These are phyloP conservation scores for Lepiota subincarnata DNA, from an alignment of 768 basidiomycete species.

Conservation along the genomic window DNA sequence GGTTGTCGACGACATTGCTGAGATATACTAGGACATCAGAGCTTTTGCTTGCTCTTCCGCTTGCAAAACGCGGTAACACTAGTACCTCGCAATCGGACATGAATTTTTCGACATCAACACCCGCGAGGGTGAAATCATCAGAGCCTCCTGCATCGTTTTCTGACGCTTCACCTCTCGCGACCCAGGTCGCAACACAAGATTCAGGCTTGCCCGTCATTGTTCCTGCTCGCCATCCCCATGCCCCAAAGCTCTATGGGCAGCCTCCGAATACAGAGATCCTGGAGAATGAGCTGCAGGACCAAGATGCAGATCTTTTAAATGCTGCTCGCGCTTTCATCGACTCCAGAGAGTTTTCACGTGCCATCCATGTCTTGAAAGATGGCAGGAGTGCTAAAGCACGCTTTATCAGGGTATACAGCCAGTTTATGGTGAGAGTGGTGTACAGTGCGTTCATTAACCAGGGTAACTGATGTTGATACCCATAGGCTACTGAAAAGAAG, in stretches of 20 bases:
- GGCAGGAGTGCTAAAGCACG: constrained; percentile 69
- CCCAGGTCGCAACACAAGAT: constrained; percentile 27
- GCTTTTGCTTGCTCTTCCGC: constrained; percentile 59
- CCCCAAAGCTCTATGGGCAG: constrained; percentile 27
- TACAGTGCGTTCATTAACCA: neutral
- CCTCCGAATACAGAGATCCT: constrained; percentile 29
- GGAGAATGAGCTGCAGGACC: constrained; percentile 46
- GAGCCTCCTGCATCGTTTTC: constrained; percentile 33
- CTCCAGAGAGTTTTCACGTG: constrained; percentile 73
- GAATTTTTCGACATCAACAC: constrained; percentile 58
- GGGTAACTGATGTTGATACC: neutral
- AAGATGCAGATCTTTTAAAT: constrained; percentile 70
- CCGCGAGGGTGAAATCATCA: constrained; percentile 44
- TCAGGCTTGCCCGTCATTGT: constrained; percentile 16
- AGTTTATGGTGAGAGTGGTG: constrained; percentile 68
- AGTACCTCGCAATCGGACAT: constrained; percentile 18
- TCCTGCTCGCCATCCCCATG: constrained; percentile 31
- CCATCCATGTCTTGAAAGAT: constrained; percentile 55
- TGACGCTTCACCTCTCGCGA: constrained; percentile 29
- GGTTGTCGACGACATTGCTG: constrained; percentile 13
- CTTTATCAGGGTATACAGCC: constrained; percentile 78
- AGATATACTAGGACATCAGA: constrained; percentile 63
- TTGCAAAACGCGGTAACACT: constrained; percentile 16
- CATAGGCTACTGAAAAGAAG: constrained; percentile 78
- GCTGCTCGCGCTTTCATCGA: constrained; percentile 74